Conservation (phyloP, 2,329 filamentous ascomycete species). For the Cladophialophora yegresii region DNA sequence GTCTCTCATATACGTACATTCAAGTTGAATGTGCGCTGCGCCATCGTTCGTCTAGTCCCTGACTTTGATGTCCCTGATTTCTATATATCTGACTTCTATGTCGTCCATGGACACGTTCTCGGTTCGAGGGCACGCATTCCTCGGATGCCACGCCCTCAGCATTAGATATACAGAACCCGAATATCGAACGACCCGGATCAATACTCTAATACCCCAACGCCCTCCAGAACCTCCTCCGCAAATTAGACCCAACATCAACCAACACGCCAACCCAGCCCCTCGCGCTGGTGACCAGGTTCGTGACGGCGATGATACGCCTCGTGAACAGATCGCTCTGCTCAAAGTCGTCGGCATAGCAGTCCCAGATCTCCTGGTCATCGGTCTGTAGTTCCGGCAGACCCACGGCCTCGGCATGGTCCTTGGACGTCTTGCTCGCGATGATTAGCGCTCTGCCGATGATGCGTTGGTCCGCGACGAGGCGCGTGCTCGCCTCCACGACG, state of each 20-base stretch:
- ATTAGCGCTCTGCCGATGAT: conserved; percentile 61
- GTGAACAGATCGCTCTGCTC: conserved; percentile 59
- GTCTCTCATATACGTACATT: background rate
- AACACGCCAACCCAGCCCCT: conserved; percentile 59
- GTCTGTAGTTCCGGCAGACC: conserved; percentile 25
- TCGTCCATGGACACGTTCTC: too few species aligned
- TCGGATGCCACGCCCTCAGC: background rate
- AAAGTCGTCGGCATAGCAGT: conserved; percentile 63
- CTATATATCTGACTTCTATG: background rate
- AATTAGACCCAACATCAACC: conserved; percentile 26
- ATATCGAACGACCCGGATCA: background rate
- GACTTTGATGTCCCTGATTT: too few species aligned
- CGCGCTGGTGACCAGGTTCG: conserved; percentile 50
- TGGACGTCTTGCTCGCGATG: conserved; percentile 59
- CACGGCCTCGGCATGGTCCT: conserved; percentile 39
- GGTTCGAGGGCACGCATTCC: background rate
- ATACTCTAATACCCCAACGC: conserved; percentile 18
- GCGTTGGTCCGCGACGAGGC: conserved; percentile 60
- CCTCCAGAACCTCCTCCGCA: conserved; percentile 17
- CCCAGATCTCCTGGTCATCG: conserved; percentile 53
- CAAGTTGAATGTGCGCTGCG: background rate
- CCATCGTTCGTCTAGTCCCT: background rate
- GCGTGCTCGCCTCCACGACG: conserved; percentile 65
- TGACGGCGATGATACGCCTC: conserved; percentile 54
- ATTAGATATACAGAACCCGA: background rate